phyloP scores from a whole-genome alignment of 2,329 filamentous ascomycete species.

The Aspergillus sp. region DNA sequence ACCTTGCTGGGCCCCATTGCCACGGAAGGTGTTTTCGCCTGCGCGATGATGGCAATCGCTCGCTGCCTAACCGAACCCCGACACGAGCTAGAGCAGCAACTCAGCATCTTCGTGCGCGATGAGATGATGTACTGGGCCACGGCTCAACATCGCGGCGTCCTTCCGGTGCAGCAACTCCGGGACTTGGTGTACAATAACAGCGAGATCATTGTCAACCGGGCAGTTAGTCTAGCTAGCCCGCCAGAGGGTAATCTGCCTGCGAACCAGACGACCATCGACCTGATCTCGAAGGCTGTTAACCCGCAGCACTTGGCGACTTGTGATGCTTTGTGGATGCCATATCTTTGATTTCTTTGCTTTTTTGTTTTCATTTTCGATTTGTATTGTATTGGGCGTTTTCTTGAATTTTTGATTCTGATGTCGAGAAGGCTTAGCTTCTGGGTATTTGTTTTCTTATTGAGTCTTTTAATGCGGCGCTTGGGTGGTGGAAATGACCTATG shows the following conservation, averaged over 20 bases:
- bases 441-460: slow-evolving; percentile 7
- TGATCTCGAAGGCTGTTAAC: slow-evolving; percentile 87
- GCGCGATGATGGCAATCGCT: slow-evolving; percentile 91
- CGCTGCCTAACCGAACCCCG: slow-evolving; percentile 80
- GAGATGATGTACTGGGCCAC: slow-evolving; percentile 98
- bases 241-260: slow-evolving; percentile 75
- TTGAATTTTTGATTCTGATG: no score
- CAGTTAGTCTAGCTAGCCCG: slow-evolving; percentile 70
- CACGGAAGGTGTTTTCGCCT: slow-evolving; percentile 93
- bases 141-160: slow-evolving; percentile 58
- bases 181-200: slow-evolving; percentile 79
- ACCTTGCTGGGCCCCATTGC: slow-evolving; percentile 92
- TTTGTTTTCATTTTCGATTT: neutral
- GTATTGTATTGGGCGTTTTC: neutral
- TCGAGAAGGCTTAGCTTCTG: neutral
- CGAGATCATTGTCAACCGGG: slow-evolving; percentile 85
- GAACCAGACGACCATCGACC: slow-evolving; percentile 93
- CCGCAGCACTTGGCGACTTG: slow-evolving; percentile 79
- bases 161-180: slow-evolving; percentile 61
- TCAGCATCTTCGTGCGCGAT: slow-evolving; percentile 90
- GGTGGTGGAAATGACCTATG: no score
- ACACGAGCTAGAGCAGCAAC: slow-evolving; percentile 81
- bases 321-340: slow-evolving; percentile 96
- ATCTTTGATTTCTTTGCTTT: slow-evolving; percentile 43
- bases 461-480: slow-evolving; percentile 3